phyloP scores from a whole-genome alignment of 192 early-diverging fungal species.

The Umbelopsis sp. region DNA sequence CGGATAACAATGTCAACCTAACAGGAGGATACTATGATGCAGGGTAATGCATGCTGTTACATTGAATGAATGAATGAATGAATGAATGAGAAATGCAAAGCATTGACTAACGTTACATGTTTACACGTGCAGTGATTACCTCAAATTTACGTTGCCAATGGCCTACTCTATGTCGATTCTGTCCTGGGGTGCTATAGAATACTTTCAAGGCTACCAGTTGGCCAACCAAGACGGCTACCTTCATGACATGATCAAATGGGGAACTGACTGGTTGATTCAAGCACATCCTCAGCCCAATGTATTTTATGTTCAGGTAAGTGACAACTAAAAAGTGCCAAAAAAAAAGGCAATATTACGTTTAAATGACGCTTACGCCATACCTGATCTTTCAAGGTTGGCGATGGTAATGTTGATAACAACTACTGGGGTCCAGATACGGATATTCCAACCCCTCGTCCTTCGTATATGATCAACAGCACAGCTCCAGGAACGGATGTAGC shows the following conservation, averaged over 20 bases:
- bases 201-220: conserved; percentile 52
- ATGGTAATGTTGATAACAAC: conserved; percentile 49
- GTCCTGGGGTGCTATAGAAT: conserved; percentile 58
- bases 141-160: conserved; percentile 66
- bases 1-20: conserved; percentile 33
- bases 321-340: too few species aligned
- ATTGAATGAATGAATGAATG: not conserved
- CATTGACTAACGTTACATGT: not conserved
- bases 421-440: conserved; percentile 53
- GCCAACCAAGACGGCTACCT: conserved; percentile 49
- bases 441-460: conserved; percentile 55
- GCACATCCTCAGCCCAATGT: conserved; percentile 55
- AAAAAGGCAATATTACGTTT: too few species aligned
- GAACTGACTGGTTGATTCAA: conserved; percentile 63
- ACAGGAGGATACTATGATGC: conserved; percentile 43
- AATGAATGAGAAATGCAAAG: too few species aligned
- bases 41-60: conserved; percentile 25
- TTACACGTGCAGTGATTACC: conserved; percentile 43
- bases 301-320: conserved; percentile 50
- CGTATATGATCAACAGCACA: conserved; percentile 47
- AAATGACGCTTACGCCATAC: not conserved
- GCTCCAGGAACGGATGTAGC: conserved; percentile 56
- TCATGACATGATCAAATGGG: conserved; percentile 54
- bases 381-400: conserved; percentile 44
- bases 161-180: conserved; percentile 47